phyloP scores from a whole-genome alignment of 805 yeast genomes.

The Myxozyma vanderwaltii region DNA sequence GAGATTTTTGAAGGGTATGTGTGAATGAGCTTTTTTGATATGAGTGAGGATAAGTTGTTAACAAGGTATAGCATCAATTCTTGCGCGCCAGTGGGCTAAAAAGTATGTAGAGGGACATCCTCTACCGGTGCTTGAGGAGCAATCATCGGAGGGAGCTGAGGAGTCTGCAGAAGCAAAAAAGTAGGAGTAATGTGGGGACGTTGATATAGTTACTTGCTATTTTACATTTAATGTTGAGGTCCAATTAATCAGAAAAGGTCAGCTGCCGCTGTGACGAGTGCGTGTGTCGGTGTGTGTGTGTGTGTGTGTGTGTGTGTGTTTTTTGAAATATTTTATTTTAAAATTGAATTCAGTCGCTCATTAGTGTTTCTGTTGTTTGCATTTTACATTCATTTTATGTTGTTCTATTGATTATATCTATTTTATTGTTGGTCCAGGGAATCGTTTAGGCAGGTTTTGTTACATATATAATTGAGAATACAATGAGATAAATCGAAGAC shows the following conservation, averaged over 20 bases:
- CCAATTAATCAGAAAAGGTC: too few species aligned
- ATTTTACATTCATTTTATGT: not conserved
- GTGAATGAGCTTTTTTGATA: slow-evolving; percentile 37
- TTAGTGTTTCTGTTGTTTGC: not conserved
- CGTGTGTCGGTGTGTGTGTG: too few species aligned
- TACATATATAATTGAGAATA: not conserved
- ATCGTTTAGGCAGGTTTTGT: not conserved
- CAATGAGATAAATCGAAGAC: not conserved
- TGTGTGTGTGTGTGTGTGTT: too few species aligned
- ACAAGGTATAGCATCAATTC: slow-evolving; percentile 39
- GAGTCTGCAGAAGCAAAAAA: slow-evolving; percentile 6
- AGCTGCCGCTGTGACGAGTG: too few species aligned
- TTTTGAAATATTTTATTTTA: too few species aligned
- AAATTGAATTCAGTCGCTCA: too few species aligned
- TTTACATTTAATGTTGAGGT: too few species aligned
- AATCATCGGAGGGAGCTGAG: not conserved
- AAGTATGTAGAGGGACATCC: slow-evolving; percentile 22
- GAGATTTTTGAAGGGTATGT: slow-evolving; percentile 69
- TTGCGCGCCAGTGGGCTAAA: slow-evolving; percentile 44
- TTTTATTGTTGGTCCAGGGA: not conserved
- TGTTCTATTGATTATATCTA: not conserved
- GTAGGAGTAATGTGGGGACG: not conserved
- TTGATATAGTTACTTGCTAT: too few species aligned
- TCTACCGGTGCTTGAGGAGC: slow-evolving; percentile 11
- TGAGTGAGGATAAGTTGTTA: not conserved